Conservation (phyloP, 371 early-diverging fungal species). For the Fennellomyces sp. region DNA sequence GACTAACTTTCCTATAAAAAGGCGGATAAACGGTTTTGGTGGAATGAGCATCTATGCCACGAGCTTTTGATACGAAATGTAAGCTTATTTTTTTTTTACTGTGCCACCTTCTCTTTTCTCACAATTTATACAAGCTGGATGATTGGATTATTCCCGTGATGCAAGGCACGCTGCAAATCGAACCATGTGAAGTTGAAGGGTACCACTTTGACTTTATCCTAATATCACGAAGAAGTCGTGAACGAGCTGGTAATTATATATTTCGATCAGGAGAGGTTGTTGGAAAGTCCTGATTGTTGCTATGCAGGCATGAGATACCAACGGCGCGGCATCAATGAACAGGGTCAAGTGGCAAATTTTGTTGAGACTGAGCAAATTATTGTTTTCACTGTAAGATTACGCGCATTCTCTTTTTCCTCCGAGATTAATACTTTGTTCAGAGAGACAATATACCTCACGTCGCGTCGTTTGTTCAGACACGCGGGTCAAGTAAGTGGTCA, state of each 20-base stretch:
- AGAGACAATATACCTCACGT: conserved; percentile 51
- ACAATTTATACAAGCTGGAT: too few relatives aligned
- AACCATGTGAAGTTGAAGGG: conserved; percentile 63
- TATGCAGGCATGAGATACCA: conserved; percentile 66
- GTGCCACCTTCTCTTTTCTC: not conserved
- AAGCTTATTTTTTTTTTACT: not conserved
- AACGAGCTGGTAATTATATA: conserved; percentile 58
- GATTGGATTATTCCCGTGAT: conserved; percentile 67
- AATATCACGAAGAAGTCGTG: conserved; percentile 60
- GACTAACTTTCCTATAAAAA: too few relatives aligned
- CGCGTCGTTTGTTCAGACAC: conserved; percentile 67
- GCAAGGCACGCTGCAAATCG: conserved; percentile 72
- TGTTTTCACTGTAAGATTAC: conserved; percentile 34
- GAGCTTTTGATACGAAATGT: conserved; percentile 28
- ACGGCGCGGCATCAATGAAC: conserved; percentile 63
- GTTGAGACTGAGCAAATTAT: conserved; percentile 72
- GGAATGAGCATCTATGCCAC: conserved; percentile 66
- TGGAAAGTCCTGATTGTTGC: not conserved
- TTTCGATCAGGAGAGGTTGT: too few relatives aligned
- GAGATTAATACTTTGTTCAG: conserved; percentile 17
- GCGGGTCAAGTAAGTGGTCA: conserved; percentile 64
- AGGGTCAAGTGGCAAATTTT: conserved; percentile 70
- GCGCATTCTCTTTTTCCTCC: not conserved
- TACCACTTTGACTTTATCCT: conserved; percentile 60
- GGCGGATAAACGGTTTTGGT: conserved; percentile 64